These are phyloP conservation scores for Colletotrichum cereale DNA, from an alignment of 2,329 filamentous ascomycete genomes.

Conservation along the genomic window DNA sequence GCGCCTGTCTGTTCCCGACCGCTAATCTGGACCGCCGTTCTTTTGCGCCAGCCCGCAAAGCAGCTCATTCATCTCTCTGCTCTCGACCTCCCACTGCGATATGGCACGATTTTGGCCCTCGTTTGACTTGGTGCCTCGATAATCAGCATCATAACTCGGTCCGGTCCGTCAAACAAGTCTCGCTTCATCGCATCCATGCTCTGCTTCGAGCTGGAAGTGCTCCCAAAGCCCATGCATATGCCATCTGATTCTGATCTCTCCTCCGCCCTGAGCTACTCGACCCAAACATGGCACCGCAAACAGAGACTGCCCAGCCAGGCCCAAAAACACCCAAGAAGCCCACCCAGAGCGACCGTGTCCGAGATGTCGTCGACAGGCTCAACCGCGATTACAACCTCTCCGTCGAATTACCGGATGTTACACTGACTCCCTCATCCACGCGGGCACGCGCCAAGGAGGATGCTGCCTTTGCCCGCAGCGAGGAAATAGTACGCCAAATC, in stretches of 20 bases:
- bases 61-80: too few relatives aligned
- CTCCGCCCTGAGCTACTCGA: neutral
- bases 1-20: neutral
- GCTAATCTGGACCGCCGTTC: neutral
- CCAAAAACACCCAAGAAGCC: conserved; percentile 24
- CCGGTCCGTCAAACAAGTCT: neutral
- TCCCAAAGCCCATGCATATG: too few relatives aligned
- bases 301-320: neutral
- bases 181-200: neutral
- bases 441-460: neutral
- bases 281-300: conserved; percentile 17
- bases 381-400: conserved; percentile 30
- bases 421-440: conserved; percentile 3
- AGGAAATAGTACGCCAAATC: conserved; percentile 16
- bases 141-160: neutral
- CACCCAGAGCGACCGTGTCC: neutral
- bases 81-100: neutral
- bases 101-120: conserved; percentile 9
- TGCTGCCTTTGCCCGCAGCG: conserved; percentile 7
- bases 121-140: neutral
- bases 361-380: conserved; percentile 30
- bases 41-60: neutral
- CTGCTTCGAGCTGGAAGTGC: neutral
- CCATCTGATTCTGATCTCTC: neutral
- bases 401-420: conserved; percentile 22